These are phyloP conservation scores for Phytophthora parvispora DNA, from an alignment of 352 stramenopile genomes.

Conservation along the genomic window DNA sequence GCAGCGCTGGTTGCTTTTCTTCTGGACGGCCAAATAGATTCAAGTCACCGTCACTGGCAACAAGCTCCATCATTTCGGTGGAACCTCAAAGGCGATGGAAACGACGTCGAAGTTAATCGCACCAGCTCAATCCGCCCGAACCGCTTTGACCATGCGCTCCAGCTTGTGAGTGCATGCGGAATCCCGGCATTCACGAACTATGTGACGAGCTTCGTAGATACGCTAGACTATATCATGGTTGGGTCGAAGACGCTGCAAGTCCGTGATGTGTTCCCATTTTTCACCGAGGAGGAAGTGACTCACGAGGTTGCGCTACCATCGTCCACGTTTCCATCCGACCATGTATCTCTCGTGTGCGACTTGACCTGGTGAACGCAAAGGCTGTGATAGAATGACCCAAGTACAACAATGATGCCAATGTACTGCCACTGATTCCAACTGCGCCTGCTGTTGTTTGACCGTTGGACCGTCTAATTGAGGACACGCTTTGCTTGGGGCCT, in stretches of 20 bases:
- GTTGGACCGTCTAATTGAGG: slow-evolving; percentile 15
- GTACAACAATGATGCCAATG: background rate
- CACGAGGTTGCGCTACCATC: slow-evolving; percentile 74
- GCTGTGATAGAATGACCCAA: background rate
- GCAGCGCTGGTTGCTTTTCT: slow-evolving; percentile 62
- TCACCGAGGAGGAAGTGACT: slow-evolving; percentile 68
- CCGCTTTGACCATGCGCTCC: slow-evolving; percentile 54
- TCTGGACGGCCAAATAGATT: slow-evolving; percentile 55
- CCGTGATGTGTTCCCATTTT: slow-evolving; percentile 65
- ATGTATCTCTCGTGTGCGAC: slow-evolving; percentile 82
- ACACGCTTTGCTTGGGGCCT: background rate
- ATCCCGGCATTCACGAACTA: slow-evolving; percentile 83
- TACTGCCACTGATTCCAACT: background rate
- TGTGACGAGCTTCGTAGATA: slow-evolving; percentile 67
- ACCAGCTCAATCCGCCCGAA: slow-evolving; percentile 13
- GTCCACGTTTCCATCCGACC: slow-evolving; percentile 81
- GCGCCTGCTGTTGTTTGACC: background rate
- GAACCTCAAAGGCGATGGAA: slow-evolving; percentile 26
- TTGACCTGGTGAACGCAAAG: slow-evolving; percentile 47
- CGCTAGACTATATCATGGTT: slow-evolving; percentile 81
- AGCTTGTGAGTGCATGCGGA: slow-evolving; percentile 65
- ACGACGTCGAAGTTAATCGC: background rate
- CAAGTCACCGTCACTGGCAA: slow-evolving; percentile 63
- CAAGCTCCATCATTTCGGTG: slow-evolving; percentile 61
- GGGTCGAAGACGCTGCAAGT: slow-evolving; percentile 47